These are phyloP conservation scores for Solanum chacoense DNA, from an alignment of 305 asterid species.

Conservation along the genomic window DNA sequence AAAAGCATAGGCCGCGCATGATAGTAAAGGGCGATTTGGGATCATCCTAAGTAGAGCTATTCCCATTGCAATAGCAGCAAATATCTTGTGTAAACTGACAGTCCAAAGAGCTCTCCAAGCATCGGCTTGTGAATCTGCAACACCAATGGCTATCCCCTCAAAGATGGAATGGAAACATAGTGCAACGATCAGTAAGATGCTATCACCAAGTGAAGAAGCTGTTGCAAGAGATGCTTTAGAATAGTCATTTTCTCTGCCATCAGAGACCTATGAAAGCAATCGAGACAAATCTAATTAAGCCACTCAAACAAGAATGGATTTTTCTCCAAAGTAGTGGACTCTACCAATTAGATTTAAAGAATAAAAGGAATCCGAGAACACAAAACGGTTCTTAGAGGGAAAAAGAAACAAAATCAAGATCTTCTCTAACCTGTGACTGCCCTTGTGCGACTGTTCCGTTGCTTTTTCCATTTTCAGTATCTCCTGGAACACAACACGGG, in stretches of 20 bases:
- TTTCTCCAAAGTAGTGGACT: not conserved
- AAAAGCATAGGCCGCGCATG: conserved; percentile 57
- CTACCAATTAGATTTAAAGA: not conserved
- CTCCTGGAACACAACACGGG: conserved; percentile 12
- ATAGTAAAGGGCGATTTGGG: conserved; percentile 71
- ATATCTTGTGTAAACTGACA: conserved; percentile 71
- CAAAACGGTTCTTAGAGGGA: not conserved
- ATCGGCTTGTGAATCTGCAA: conserved; percentile 62
- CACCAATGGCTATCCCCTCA: conserved; percentile 91
- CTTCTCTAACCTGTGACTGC: conserved; percentile 28
- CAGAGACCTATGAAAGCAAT: conserved; percentile 5
- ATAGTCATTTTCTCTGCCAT: conserved; percentile 15
- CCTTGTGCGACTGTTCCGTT: conserved; percentile 18
- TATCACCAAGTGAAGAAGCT: conserved; percentile 62
- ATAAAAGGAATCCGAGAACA: not conserved
- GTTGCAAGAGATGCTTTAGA: conserved; percentile 26
- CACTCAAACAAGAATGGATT: not conserved
- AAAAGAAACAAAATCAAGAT: not conserved
- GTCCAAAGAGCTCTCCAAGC: conserved; percentile 96
- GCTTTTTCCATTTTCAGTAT: conserved; percentile 18
- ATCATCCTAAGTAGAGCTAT: conserved; percentile 87
- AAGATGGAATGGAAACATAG: conserved; percentile 83
- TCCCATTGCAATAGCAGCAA: conserved; percentile 94
- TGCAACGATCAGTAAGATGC: conserved; percentile 53
- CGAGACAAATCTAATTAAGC: not conserved